A percentile compares a stretch with the other conserved stretches of the same genome.
phyloP scores from a whole-genome alignment of 2,329 filamentous ascomycete genomes.

The Annulohypoxylon truncatum region DNA sequence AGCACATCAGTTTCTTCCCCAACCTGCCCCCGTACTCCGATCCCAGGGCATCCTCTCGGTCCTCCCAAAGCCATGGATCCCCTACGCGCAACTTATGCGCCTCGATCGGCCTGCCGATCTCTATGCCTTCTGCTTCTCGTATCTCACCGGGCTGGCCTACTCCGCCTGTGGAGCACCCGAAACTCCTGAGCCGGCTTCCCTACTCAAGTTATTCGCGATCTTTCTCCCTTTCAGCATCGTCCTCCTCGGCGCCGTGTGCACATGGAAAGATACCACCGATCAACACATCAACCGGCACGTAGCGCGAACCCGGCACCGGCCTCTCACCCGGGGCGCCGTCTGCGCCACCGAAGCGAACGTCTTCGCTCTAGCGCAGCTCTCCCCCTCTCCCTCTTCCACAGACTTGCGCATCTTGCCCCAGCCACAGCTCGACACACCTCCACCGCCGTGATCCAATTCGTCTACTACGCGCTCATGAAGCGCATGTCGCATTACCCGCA shows the following conservation, averaged over 20 bases:
- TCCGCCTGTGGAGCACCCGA: conserved; percentile 51
- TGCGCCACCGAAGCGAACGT: conserved; percentile 47
- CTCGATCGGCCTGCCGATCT: conserved; percentile 63
- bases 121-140: conserved; percentile 65
- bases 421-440: conserved; percentile 38
- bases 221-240: conserved; percentile 54
- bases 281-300: conserved; percentile 64
- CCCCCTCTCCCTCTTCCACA: conserved; percentile 47
- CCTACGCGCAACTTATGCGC: conserved; percentile 65
- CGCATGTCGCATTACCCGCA: conserved; percentile 65
- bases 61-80: conserved; percentile 62
- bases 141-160: conserved; percentile 59
- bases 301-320: conserved; percentile 61
- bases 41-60: conserved; percentile 58
- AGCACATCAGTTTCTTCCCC: conserved; percentile 44
- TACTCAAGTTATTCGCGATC: conserved; percentile 21
- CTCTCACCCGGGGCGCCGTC: conserved; percentile 62
- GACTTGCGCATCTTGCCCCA: conserved; percentile 43
- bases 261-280: conserved; percentile 68
- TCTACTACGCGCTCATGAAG: conserved; percentile 64
- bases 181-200: neutral
- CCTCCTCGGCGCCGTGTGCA: conserved; percentile 63
- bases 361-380: conserved; percentile 56
- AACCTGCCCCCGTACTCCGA: conserved; percentile 53
- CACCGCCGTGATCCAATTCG: conserved; percentile 54